Evolutionary conservation across 495 filamentous ascomycete species (phyloP).

Genomic region (Aspergillus nidulans): DNA sequence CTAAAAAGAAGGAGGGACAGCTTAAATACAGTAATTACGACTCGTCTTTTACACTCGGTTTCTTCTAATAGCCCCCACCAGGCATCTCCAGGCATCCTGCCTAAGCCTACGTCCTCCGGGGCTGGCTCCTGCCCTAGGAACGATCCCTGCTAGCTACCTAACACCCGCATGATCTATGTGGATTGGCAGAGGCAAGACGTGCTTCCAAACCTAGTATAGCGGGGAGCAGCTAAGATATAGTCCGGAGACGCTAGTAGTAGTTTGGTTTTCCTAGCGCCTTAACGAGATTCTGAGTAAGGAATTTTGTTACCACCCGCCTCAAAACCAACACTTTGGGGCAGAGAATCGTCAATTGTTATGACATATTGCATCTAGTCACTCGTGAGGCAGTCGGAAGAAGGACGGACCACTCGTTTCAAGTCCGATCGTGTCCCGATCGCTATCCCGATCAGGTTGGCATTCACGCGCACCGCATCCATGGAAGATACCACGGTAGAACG

Average conservation of each 20-base stretch:
- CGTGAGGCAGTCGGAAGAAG: slow-evolving; percentile 6
- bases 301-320: slow-evolving; percentile 11
- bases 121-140: not conserved
- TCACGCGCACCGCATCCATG: slow-evolving; percentile 7
- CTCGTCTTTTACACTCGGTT: not conserved
- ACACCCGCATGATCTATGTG: slow-evolving; percentile 10
- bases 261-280: slow-evolving; percentile 1
- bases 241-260: not conserved
- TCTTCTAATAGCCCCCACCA: not conserved
- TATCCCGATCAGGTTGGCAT: slow-evolving; percentile 14
- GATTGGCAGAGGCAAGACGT: slow-evolving; percentile 5
- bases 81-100: slow-evolving; percentile 6
- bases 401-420: not conserved
- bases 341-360: slow-evolving; percentile 8
- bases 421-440: slow-evolving; percentile 24
- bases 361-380: not conserved
- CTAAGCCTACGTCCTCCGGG: not conserved
- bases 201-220: not conserved
- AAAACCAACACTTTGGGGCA: slow-evolving; percentile 16
- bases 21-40: not conserved
- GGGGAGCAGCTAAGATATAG: slow-evolving; percentile 2
- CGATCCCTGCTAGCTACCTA: not conserved
- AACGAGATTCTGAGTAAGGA: not conserved
- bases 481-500: too few species aligned
- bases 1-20: not conserved